Base-by-base conservation (phyloP, 2,329 filamentous ascomycete species). In the Aspergillus pseudoglaucus region DNA sequence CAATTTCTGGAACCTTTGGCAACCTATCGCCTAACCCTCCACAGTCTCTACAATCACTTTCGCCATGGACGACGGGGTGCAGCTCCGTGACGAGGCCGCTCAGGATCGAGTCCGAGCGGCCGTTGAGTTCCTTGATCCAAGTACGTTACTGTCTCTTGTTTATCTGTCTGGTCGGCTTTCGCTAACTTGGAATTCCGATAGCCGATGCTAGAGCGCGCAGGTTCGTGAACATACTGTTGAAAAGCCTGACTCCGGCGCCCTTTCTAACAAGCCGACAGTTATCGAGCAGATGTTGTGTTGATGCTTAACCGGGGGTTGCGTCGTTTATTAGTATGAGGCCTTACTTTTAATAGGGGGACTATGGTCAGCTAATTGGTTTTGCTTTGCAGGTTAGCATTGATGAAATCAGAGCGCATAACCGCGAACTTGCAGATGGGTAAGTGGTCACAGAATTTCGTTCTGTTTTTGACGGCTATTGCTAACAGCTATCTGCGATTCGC, bases 101-200 rank as follows among this genome's bases (percentile, higher is more conserved):
- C 81, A 83, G 59, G 85, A 94, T 73, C 88, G 90, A 61, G 82
- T 95, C 67, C 86, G 89, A 60, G 82, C 86, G 55, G 90, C 89
- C n/a, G 81, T 86, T 60, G 90, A 96, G 68, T 96, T 97, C 64
- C 82, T 97, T 39, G 91, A 96, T 75, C 91, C 91, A 52, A 84
- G 90, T 95, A 80, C 62, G 84, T 22, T 39, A 39, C 6, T 69
- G 23, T 15, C 43, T 10, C 18, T 2, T 40, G 22, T 39, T 20
- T n/a, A 9, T 42, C 33, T 30, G 4, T 9, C 23, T 42, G 47
- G 10, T 47, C 43, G 47, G 53, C 48, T 54, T 48, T 32, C 54
- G 41, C 47, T 59, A 15, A 50, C 53, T 50, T 6, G 4, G n/a
- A 17, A 22, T 50, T 51, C 45, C 33, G 45, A n/a, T 50, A 83